Evolutionary conservation across 257 asterid genomes (phyloP), one percentile per base, ranked within the genome.

Genomic region (Echium plantagineum): DNA sequence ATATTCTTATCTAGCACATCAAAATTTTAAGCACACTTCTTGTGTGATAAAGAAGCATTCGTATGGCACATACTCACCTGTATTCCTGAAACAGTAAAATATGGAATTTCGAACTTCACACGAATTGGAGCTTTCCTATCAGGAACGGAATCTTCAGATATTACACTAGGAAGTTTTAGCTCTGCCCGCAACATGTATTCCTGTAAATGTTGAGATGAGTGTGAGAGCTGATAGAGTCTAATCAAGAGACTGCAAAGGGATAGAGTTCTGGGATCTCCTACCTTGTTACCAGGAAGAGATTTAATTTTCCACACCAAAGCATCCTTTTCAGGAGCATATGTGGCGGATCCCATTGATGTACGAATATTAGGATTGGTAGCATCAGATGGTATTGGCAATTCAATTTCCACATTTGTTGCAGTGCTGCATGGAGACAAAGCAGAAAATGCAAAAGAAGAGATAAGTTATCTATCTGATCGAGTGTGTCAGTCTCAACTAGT

Each of bases 271-370:
- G 12, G 4, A 26, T 54, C 49, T 35, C 32, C 21, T 71, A 73
- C 83, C 84, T 78, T 78, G 58, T 66, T 74, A 58, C 84, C 84
- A 48, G 84, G 79, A 75, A 78, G 75, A 58, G 81, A 74, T 69
- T 75, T 78, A 21, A 78, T 78, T 67, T 75, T 78, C 84, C 84
- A 77, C 21, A 72, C 24, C 17, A 77, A 47, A 5, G 85, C 83
- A 67, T 76, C 85, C 52, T 22, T 69, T 70, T 80, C 85, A 10
- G 86, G 86, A 35, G 79, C 81, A 77, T 80, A 80, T 5, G 74
- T n/a, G 30, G 83, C 78, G 58, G 82, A 68, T 5, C 85, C 85
- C 82, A 80, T 66, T 31, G 82, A 73, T 20, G 80, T 77, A 4
- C 83, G 78, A 8, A 71, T 57, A 55, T 60, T 63, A 38, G 85